A percentile compares a stretch with the other conserved stretches of the same genome.
Evolutionary conservation across 2,329 filamentous ascomycete genomes (phyloP).

Genomic region (Beauveria caledonica): DNA sequence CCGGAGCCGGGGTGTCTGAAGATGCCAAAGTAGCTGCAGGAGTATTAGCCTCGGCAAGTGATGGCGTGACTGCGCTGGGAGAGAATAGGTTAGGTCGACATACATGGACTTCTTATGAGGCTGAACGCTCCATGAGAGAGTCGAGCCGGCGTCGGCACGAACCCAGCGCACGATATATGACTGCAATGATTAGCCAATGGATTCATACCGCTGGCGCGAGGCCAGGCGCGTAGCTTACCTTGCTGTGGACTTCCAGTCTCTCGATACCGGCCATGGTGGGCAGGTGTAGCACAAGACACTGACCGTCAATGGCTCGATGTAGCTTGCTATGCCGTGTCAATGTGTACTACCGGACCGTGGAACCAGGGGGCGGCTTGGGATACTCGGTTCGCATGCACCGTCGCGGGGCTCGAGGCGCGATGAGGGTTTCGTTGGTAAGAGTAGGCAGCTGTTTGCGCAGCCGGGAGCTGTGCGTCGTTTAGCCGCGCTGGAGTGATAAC

Average conservation of each 20-base stretch:
- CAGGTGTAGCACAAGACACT: neutral
- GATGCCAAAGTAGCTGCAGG: constrained; percentile 76
- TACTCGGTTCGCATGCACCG: neutral
- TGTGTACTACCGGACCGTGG: neutral
- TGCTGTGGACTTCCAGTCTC: constrained; percentile 94
- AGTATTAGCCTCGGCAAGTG: constrained; percentile 8
- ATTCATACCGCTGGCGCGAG: neutral
- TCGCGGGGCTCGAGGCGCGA: neutral
- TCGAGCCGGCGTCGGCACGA: constrained; percentile 79
- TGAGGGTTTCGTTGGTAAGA: neutral
- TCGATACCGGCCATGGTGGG: constrained; percentile 82
- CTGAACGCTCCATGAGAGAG: constrained; percentile 95
- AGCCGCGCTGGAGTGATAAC: neutral
- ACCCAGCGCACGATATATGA: constrained; percentile 98
- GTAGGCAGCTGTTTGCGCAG: neutral
- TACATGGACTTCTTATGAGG: constrained; percentile 96
- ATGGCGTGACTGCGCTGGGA: constrained; percentile 14
- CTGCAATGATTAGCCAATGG: constrained; percentile 39
- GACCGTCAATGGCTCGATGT: neutral
- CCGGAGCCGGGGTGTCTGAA: constrained; percentile 89
- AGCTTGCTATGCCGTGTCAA: neutral
- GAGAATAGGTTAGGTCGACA: constrained; percentile 16
- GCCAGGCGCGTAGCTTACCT: constrained; percentile 46
- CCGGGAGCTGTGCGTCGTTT: neutral
- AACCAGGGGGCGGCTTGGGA: neutral